These are phyloP conservation scores for Thozetella sp. DNA, from an alignment of 495 filamentous ascomycete species.

Conservation along the genomic window DNA sequence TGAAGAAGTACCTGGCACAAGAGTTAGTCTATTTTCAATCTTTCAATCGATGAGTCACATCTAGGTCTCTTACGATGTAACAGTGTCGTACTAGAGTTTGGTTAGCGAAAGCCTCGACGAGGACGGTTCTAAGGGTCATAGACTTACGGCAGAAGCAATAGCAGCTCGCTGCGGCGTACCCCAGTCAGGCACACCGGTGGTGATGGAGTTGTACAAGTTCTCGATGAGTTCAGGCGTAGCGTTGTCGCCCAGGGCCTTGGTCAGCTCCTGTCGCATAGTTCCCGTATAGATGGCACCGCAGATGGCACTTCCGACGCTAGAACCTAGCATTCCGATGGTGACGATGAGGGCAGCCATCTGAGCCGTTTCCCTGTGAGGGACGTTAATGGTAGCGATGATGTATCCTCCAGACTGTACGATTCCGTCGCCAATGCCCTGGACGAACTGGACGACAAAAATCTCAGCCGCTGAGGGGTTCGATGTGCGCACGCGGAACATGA, in stretches of 20 bases:
- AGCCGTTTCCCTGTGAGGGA: background rate
- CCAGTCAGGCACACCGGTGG: background rate
- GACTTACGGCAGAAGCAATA: background rate
- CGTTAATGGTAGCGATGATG: background rate
- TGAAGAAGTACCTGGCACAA: too few relatives aligned
- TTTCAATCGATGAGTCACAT: too few relatives aligned
- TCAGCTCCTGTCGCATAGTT: background rate
- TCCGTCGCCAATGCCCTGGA: background rate
- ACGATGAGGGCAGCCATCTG: conserved; percentile 1
- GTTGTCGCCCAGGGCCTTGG: background rate
- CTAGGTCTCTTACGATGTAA: too few relatives aligned
- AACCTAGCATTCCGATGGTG: background rate
- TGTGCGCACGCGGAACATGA: background rate
- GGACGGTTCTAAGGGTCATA: background rate
- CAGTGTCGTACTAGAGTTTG: background rate
- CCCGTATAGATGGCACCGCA: background rate
- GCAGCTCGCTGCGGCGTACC: background rate
- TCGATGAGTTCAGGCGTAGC: background rate
- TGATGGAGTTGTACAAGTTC: conserved; percentile 1
- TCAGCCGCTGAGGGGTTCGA: background rate
- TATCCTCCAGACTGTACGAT: background rate
- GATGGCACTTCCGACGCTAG: background rate
- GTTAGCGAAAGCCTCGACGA: background rate
- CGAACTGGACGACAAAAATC: background rate
- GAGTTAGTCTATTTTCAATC: too few relatives aligned